Percentiles rank a stretch among this genome's conserved stretches.
These are phyloP conservation scores for Paspalum notatum DNA, from an alignment of 176 grass and related monocot genomes.

Conservation along the genomic window DNA sequence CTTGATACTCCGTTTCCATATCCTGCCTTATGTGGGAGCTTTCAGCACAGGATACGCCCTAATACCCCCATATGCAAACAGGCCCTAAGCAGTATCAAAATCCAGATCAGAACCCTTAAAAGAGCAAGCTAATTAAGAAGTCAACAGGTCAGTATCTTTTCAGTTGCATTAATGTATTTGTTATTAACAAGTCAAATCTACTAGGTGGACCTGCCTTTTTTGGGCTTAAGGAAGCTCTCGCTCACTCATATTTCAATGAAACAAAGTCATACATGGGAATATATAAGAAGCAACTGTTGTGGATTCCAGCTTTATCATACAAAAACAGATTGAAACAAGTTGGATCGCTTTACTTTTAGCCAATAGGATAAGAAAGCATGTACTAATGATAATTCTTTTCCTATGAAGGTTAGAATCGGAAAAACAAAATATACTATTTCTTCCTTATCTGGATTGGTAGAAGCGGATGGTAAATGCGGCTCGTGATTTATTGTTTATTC, in stretches of 20 bases:
- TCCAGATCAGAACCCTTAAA: neutral
- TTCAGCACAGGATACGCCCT: neutral
- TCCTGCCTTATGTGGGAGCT: too few relatives aligned
- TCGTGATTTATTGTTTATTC: neutral
- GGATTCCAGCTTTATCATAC: conserved; percentile 3
- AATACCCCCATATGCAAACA: neutral
- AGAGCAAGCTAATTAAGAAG: neutral
- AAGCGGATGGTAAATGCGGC: neutral
- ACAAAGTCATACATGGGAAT: neutral
- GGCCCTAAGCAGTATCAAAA: neutral
- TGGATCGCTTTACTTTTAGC: neutral
- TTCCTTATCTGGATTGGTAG: neutral
- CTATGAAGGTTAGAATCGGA: neutral
- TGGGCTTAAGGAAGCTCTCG: neutral
- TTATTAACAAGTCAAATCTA: neutral
- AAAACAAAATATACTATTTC: neutral
- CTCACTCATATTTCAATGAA: neutral
- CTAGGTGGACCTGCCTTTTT: neutral
- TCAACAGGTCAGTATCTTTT: neutral
- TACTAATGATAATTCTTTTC: neutral
- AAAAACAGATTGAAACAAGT: conserved; percentile 6
- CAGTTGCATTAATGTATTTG: neutral
- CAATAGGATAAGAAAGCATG: neutral
- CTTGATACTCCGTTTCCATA: too few relatives aligned
- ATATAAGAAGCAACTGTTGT: neutral